phyloP scores from a whole-genome alignment of 208 protist genomes.

The Leptomonas pyrrhocoris region DNA sequence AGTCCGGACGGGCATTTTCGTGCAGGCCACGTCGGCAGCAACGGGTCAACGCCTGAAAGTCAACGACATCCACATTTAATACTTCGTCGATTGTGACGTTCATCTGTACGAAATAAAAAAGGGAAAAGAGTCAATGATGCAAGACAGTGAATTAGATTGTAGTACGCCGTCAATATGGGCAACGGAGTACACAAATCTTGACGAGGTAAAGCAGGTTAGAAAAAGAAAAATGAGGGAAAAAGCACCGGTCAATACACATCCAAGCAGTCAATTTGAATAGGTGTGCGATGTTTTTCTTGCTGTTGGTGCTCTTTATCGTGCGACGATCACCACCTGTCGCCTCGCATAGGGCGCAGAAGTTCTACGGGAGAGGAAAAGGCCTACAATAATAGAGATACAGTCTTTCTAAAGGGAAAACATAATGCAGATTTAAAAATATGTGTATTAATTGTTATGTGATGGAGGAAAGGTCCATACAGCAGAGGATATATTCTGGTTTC shows the following conservation, averaged over 20 bases:
- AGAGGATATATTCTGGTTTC: too few relatives aligned
- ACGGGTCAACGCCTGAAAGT: conserved; percentile 37
- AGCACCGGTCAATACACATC: too few relatives aligned
- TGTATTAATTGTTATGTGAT: background rate
- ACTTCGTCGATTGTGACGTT: conserved; percentile 20
- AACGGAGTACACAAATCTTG: too few relatives aligned
- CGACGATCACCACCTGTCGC: too few relatives aligned
- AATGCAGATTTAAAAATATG: background rate
- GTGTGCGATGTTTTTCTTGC: too few relatives aligned
- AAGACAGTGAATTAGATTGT: background rate
- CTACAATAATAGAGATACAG: background rate
- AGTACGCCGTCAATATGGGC: background rate
- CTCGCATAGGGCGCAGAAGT: background rate
- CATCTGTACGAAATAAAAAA: conserved; percentile 16
- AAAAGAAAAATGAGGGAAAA: too few relatives aligned
- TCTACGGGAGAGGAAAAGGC: background rate
- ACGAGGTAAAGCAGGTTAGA: too few relatives aligned
- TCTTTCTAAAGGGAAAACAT: background rate
- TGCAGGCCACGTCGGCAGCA: conserved; percentile 64
- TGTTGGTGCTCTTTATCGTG: too few relatives aligned
- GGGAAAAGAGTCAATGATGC: background rate
- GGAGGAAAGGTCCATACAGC: too few relatives aligned
- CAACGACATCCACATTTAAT: conserved; percentile 25
- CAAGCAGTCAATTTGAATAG: too few relatives aligned
- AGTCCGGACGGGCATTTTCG: conserved; percentile 35